These are phyloP conservation scores for Colletotrichum incanum DNA, from an alignment of 2,329 filamentous ascomycete species.

Conservation along the genomic window DNA sequence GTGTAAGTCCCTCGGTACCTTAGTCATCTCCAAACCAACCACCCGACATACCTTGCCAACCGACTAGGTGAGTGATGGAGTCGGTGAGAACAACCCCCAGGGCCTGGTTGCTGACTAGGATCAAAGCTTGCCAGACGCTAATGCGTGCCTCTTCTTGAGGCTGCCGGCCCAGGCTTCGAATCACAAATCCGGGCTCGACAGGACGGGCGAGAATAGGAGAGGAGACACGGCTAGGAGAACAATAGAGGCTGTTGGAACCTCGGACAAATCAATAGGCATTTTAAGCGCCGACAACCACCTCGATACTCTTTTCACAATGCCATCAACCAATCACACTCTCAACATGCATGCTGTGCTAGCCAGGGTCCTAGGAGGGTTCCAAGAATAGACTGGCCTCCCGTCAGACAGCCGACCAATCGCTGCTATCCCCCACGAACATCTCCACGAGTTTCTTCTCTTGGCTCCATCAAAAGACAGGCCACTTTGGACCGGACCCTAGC, in stretches of 20 bases:
- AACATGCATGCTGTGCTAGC: conserved; percentile 23
- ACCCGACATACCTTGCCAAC: not conserved
- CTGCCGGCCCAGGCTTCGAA: conserved; percentile 25
- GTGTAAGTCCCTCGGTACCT: conserved; percentile 10
- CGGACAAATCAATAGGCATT: conserved; percentile 27
- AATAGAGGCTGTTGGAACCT: not conserved
- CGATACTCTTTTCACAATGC: conserved; percentile 37
- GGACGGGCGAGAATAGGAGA: conserved; percentile 8
- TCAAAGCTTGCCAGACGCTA: conserved; percentile 35
- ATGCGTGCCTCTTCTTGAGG: conserved; percentile 23
- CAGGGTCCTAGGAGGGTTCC: conserved; percentile 31
- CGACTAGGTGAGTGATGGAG: conserved; percentile 1
- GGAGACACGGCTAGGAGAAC: conserved; percentile 13
- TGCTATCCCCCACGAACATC: conserved; percentile 9
- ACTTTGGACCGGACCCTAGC: conserved; percentile 30
- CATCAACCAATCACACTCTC: conserved; percentile 43
- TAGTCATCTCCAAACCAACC: conserved; percentile 12
- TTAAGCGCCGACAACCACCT: conserved; percentile 46
- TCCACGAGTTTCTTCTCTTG: conserved; percentile 34
- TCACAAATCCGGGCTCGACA: conserved; percentile 13
- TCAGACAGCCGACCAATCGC: conserved; percentile 39
- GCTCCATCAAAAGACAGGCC: conserved; percentile 38
- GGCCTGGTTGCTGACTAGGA: conserved; percentile 19
- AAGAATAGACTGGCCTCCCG: conserved; percentile 46
- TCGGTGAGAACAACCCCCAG: conserved; percentile 22